These are phyloP conservation scores for Penicillium antarcticum DNA, from an alignment of 495 filamentous ascomycete species.

Conservation along the genomic window DNA sequence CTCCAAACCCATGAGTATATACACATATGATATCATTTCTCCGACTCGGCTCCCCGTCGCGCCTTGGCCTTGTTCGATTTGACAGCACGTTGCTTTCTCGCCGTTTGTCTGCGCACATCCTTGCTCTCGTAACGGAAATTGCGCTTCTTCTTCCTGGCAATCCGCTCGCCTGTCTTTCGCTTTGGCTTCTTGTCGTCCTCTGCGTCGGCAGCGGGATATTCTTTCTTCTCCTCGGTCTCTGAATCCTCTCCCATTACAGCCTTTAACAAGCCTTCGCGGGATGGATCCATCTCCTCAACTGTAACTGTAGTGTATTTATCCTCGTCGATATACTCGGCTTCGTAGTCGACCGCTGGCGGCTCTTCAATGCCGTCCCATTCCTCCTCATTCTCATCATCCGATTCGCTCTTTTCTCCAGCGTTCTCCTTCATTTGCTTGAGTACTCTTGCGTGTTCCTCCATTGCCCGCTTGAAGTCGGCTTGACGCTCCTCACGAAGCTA, in stretches of 20 bases:
- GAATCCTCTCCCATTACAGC: slow-evolving; percentile 45
- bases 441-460: slow-evolving; percentile 66
- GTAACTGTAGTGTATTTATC: slow-evolving; percentile 93
- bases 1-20: slow-evolving; percentile 5
- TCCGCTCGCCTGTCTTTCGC: no score
- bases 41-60: slow-evolving; percentile 7
- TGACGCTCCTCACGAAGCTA: slow-evolving; percentile 79
- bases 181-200: slow-evolving; percentile 20
- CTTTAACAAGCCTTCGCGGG: slow-evolving; percentile 64
- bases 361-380: slow-evolving; percentile 64
- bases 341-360: slow-evolving; percentile 62
- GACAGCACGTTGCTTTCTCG: slow-evolving; percentile 63
- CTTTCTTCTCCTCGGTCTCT: slow-evolving; percentile 35
- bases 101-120: slow-evolving; percentile 65
- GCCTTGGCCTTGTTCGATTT: slow-evolving; percentile 49
- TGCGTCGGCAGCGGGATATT: slow-evolving; percentile 15
- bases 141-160: slow-evolving; percentile 70
- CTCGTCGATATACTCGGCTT: slow-evolving; percentile 95
- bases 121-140: slow-evolving; percentile 93
- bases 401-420: slow-evolving; percentile 41
- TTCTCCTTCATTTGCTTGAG: slow-evolving; percentile 52
- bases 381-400: slow-evolving; percentile 36
- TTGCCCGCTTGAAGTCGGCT: slow-evolving; percentile 72
- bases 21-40: slow-evolving; percentile 11
- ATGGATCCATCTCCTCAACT: slow-evolving; percentile 82